Base-by-base conservation (phyloP, 2,329 filamentous ascomycete species). In the Exophiala sideris region DNA sequence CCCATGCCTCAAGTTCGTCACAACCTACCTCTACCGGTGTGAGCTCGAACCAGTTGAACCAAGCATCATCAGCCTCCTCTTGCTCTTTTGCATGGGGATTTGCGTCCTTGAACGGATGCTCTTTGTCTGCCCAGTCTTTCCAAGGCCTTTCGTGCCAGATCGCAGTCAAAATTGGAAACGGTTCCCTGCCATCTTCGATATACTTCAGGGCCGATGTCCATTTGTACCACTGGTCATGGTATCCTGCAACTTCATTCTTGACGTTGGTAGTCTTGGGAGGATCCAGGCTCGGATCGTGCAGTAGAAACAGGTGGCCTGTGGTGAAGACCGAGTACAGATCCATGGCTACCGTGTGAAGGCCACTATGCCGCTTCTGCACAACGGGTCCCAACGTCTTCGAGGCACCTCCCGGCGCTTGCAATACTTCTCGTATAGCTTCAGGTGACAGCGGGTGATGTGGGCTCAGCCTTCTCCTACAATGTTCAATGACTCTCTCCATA, bases 31-130 rank as follows among this genome's bases (percentile, higher is more conserved):
- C 67, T 52, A 68, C 68, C 1, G 68, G 68, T 4, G 65, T 67
- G 48, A 68, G 61, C 52, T 69, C 66, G 51, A 66, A 68, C 66
- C 68, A 71, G 45, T 70, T 68, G 54, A 69, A 71, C 67, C 68
- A 70, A 33, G 64, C 62, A 60, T 71, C 69, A 44, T 63, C 52
- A 9, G 55, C 55, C 14, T 57, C 51, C n/a, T 49, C 24, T 32
- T 57, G 55, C 38, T 57, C 55, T 45, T 52, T 52, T 10, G 36
- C 45, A 18, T 36, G 24, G 11, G 55, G 55, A 42, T 57, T 51
- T 39, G 42, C 47, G 21, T 57, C 40, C 42, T 48, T 54, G 36
- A 57, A 57, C 1, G 55, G 55, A 21, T 54, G 51, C 34, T 50
- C 47, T 18, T 54, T 46, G 32, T 57, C 51, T 3, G 46, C 55